Evolutionary conservation across 1,284 basidiomycete genomes (phyloP), one percentile per base, ranked within the genome.

Genomic region (Taiwanofungus camphoratus): DNA sequence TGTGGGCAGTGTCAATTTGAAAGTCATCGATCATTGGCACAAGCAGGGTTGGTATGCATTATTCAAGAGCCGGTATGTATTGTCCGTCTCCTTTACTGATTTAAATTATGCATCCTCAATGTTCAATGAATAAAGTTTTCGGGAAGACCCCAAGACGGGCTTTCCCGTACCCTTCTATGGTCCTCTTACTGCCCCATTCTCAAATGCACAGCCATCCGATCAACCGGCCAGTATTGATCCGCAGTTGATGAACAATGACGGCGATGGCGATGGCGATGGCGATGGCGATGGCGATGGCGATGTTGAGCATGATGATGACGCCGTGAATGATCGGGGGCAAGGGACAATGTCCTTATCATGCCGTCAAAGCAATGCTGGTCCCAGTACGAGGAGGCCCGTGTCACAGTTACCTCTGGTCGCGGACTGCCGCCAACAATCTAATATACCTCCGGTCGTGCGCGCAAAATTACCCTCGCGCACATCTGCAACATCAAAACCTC

Each of bases 11-110:
- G 68, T 87, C 30, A 80, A 70, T 39, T 74, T 81, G 13, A 71
- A 82, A 45, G 80, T 79, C 2, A 71, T 87, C 45, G 83, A 87
- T 52, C 80, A 85, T 48, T 87, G 83, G 83, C 79, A 83, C 52
- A 70, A 75, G 41, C 70, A 72, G 22, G 82, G 82, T 13, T 87
- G 83, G 83, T 87, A 84, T 54, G 67, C 69, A 8, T 63, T 85
- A 15, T 87, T 87, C 58, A 77, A 78, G 58, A 66, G 65, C 50
- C 69, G 83, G 79, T 79, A 45, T 18, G 49, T 44, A 20, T 63
- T 39, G 11, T 42, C 15, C 39, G 18, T 47, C 30, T 37, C 35
- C 38, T 42, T 44, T 44, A 24, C 33, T n/a, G 22, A 27, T 33
- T 41, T 16, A 11, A 22, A 37, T 15, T 22, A 21, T 22, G 32